Evolutionary conservation across 768 basidiomycete species (phyloP), one percentile per base, ranked within the genome.

Genomic region (Cystofilobasidium capitatum): DNA sequence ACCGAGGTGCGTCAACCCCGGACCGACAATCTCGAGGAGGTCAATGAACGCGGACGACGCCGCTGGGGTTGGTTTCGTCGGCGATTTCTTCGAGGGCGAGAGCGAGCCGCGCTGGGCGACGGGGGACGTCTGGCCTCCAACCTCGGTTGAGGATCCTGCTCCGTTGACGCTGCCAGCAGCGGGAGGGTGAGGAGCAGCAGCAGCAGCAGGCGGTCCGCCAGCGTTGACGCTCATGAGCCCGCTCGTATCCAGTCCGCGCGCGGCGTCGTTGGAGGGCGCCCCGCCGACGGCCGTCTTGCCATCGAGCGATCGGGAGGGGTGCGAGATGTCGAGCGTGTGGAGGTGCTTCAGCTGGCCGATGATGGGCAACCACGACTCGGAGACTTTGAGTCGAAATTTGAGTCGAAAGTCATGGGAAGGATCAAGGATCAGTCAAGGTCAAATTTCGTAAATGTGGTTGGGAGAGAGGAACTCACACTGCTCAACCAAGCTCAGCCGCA

Each of bases 401-500:
- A 51, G 16, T 24, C 12, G 17, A 24, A 6, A 51, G 49, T 4
- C 22, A 8, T 14, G 31, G 51, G 12, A 17, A 9, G 13, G 31
- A 55, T 14, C 9, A 20, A 33, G 31, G 29, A 17, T 8, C 51
- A 55, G 51, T 6, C 14, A 29, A 33, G 3, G 10, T 10, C 20
- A 20, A 42, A 20, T 20, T 10, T 26, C 31, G 29, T 17, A 36
- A 40, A 31, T 10, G 33, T 17, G 36, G n/a, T n/a, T 22, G 3
- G 51, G 29, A 3, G 51, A 22, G 13, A 5, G 51, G 29, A 44
- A 16, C 66, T 29, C 24, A 54, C 66, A 16, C 70, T 83, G 78
- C 9, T 87, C 90, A 37, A 97, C 76, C 73, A 93, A 89, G 69
- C 84, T 83, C 44, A 99, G 79, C 3, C 88, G 83, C 1, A 99